These are phyloP conservation scores for Trichoderma cornu-damae DNA, from an alignment of 2,329 filamentous ascomycete genomes.

Conservation along the genomic window DNA sequence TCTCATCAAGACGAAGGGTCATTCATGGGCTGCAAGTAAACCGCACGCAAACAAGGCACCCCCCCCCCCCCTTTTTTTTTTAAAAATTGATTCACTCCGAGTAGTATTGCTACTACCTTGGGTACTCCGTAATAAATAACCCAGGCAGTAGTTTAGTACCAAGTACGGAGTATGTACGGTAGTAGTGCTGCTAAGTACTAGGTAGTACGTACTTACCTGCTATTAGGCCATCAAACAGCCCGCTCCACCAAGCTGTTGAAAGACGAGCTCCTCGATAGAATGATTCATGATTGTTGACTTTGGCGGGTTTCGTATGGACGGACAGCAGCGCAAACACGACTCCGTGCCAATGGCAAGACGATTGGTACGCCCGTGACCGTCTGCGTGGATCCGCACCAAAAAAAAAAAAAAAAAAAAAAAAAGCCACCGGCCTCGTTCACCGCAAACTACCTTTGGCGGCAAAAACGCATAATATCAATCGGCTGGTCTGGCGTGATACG, in stretches of 20 bases:
- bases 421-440: neutral
- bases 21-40: slow-evolving; percentile 6
- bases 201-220: too few species aligned
- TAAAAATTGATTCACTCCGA: too few species aligned
- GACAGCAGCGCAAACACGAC: neutral
- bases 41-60: neutral
- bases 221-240: neutral
- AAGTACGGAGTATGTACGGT: too few species aligned
- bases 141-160: too few species aligned
- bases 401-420: too few species aligned
- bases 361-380: slow-evolving; percentile 1
- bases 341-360: neutral
- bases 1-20: neutral
- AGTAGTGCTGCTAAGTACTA: too few species aligned
- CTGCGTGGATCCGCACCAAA: slow-evolving; percentile 1
- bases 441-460: slow-evolving; percentile 9
- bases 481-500: neutral
- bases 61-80: too few species aligned
- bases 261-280: too few species aligned
- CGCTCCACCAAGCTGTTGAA: slow-evolving; percentile 14
- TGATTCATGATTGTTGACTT: neutral
- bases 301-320: neutral
- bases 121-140: too few species aligned
- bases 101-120: too few species aligned
- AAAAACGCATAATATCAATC: neutral